Base-by-base conservation (phyloP, 192 early-diverging fungal genomes). In the Spinellus fusiger region DNA sequence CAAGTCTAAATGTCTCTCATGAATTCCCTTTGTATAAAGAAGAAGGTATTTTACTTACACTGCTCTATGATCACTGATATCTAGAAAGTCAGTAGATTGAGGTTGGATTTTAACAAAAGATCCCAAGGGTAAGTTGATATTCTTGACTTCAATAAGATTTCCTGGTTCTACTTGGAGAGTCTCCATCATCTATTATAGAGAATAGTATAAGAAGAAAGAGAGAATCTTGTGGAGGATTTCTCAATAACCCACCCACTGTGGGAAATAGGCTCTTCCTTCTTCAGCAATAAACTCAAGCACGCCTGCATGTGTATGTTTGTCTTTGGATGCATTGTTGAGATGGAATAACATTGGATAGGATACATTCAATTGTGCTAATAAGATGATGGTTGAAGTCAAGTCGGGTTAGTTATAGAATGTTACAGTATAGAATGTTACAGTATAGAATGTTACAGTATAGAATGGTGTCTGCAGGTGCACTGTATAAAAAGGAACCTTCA, bases 251-350 rank as follows among this genome's bases (percentile, higher is more conserved):
- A 93, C 88, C 97, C 97, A 99, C 40, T 92, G 89, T 51, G 97
- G 97, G 44, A 99, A 67, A 68, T 97, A 99, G 8, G 86, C 89
- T 8, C 91, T 75, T 29, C 97, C 97, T 77, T 98, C 95, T 69
- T 97, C 95, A 10, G 97, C 95, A 33, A 90, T 94, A 66, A 99
- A 99, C 77, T 99, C 95, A 8, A 99, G 84, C 8, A 99, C 97
- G 61, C 97, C 97, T 26, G 95, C 93, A 61, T 99, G 94, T 16
- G 95, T 88, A 46, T 80, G 73, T 55, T 63, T 78, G 1, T 73
- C 70, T 20, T 76, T 61, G 5, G 70, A 61, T 48, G 77, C 78
- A 68, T 88, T 92, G 10, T 81, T 78, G 37, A 99, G 77, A 59
- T 87, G 79, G 70, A 99, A 97, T 20, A 95, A 74, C 88, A 97